phyloP scores from a whole-genome alignment of 2,329 filamentous ascomycete species.

The Helotiales sp. region DNA sequence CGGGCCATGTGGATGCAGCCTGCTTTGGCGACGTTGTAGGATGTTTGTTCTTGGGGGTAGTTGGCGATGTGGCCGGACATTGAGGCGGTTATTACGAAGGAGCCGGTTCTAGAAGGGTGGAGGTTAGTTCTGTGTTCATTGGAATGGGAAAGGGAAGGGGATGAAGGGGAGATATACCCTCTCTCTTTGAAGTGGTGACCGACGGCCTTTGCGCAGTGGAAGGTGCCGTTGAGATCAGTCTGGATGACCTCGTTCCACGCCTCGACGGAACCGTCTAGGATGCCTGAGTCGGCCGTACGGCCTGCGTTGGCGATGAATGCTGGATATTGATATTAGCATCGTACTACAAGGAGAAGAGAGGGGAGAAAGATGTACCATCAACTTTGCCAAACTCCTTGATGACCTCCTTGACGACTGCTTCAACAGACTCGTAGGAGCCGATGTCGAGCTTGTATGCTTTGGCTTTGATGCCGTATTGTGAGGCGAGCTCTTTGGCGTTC shows the following conservation, averaged over 20 bases:
- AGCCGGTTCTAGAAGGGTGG: too few species aligned
- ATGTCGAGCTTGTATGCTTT: conserved; percentile 69
- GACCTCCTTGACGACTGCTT: conserved; percentile 55
- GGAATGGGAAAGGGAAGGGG: too few species aligned
- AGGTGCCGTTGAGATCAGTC: conserved; percentile 65
- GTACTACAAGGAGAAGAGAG: conserved; percentile 50
- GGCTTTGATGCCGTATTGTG: conserved; percentile 63
- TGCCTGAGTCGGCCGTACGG: conserved; percentile 65
- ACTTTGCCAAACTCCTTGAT: conserved; percentile 55
- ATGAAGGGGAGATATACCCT: too few species aligned
- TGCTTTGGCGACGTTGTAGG: conserved; percentile 66
- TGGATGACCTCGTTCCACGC: conserved; percentile 66
- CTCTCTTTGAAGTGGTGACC: conserved; percentile 67
- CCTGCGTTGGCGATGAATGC: conserved; percentile 71
- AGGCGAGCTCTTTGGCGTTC: conserved; percentile 61
- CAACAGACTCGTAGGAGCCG: conserved; percentile 52
- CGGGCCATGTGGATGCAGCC: conserved; percentile 64
- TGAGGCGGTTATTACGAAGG: conserved; percentile 66
- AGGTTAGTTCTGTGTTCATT: too few species aligned
- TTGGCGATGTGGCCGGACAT: conserved; percentile 58
- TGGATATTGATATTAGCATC: conserved; percentile 70
- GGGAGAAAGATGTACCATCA: too few species aligned
- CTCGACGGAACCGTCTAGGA: conserved; percentile 67
- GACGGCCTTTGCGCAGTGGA: conserved; percentile 67
- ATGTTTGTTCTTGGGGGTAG: conserved; percentile 63